phyloP scores from a whole-genome alignment of 768 basidiomycete genomes.

The Artomyces pyxidatus region DNA sequence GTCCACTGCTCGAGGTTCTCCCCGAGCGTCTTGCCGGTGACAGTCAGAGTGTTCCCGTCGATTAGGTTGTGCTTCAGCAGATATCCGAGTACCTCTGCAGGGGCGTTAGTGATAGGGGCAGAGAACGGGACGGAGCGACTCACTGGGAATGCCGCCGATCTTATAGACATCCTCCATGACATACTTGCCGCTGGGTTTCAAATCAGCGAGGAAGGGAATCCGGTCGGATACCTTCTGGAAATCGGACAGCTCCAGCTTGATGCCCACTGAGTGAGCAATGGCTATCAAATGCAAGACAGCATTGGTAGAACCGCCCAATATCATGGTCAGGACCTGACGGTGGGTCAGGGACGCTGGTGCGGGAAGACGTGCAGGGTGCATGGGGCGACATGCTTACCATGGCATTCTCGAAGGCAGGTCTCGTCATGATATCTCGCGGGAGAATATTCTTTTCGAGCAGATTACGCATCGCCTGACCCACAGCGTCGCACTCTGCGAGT shows the following conservation, averaged over 20 bases:
- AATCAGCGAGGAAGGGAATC: slow-evolving; percentile 89
- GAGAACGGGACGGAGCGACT: slow-evolving; percentile 21
- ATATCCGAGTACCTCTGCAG: slow-evolving; percentile 73
- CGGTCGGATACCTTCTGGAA: slow-evolving; percentile 92
- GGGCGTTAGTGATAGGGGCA: background rate
- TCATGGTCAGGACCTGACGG: slow-evolving; percentile 83
- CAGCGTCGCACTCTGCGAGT: slow-evolving; percentile 66
- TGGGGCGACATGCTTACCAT: too few species aligned
- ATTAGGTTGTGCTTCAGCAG: slow-evolving; percentile 82
- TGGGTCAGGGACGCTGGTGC: too few species aligned
- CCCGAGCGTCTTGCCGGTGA: slow-evolving; percentile 82
- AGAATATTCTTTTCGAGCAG: slow-evolving; percentile 88
- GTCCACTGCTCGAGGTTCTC: slow-evolving; percentile 92
- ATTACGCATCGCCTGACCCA: slow-evolving; percentile 79
- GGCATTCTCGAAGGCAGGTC: slow-evolving; percentile 94
- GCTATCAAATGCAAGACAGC: slow-evolving; percentile 96
- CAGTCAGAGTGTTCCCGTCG: slow-evolving; percentile 85
- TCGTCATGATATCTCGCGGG: slow-evolving; percentile 95
- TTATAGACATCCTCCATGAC: slow-evolving; percentile 97
- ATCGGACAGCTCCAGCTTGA: slow-evolving; percentile 83
- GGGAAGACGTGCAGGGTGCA: too few species aligned
- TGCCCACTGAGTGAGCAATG: slow-evolving; percentile 91
- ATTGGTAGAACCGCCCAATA: slow-evolving; percentile 96
- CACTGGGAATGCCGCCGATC: slow-evolving; percentile 94
- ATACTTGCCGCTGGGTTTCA: slow-evolving; percentile 97